Base-by-base conservation (phyloP, 768 basidiomycete genomes). In the Xerocomus brunneocitrinus region DNA sequence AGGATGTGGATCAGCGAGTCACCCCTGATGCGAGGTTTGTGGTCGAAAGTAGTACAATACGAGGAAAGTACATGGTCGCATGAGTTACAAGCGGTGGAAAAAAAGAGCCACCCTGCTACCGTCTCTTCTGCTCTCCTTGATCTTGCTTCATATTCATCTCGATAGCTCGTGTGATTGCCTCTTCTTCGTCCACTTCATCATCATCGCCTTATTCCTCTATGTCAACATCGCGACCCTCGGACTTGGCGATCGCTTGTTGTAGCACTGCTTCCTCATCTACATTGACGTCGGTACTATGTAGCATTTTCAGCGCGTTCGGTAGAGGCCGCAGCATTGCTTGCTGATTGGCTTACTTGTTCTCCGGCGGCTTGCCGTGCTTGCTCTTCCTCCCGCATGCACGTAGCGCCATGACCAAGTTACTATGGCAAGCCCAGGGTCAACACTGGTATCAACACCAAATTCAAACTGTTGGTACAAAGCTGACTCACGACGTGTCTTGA, bases 341-440 rank as follows among this genome's bases (percentile, higher is more conserved):
- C 54, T 30, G 70, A 53, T n/a, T 67, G 75, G 49, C 49, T 68
- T 28, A 60, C 62, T 49, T 60, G 73, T 16, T 80, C 74, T 46
- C 71, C 74, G 5, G 78, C 74, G 8, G 77, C 76, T 76, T 81
- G 76, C 12, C 94, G 85, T n/a, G 91, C 91, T 64, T 86, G 84
- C 48, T 93, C 92, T 67, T 97, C 94, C 73, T 95, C 91, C 19
- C 19, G 53, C 31, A 8, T 10, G 42, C 5, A 40, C 30, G 19
- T 31, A 40, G 22, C 50, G 31, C 16, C 8, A 40, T 7, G 47
- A 24, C 69, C 79, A 19, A 19, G 19, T 54, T 52, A 92, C 95
- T 91, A 98, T 93, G 2, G 97, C 95, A 44, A 99, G 77, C 69
- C 98, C 95, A 0, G 95, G 95, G 66, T 98, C 95, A 56, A 98